These are phyloP conservation scores for Claviceps sorghi DNA, from an alignment of 2,329 filamentous ascomycete genomes.

Conservation along the genomic window DNA sequence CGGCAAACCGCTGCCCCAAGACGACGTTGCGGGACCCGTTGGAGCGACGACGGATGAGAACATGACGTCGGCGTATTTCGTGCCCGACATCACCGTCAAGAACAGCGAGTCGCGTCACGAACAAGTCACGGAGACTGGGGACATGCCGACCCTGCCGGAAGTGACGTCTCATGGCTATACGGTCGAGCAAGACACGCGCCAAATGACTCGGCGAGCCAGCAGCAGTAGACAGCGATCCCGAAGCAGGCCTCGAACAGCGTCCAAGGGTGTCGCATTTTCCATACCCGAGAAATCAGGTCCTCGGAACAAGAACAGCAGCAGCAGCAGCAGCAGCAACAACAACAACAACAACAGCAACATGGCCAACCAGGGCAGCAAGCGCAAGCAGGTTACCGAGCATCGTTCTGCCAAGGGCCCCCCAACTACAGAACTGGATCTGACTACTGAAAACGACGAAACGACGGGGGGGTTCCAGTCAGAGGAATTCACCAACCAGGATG, in stretches of 20 bases:
- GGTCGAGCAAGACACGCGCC: slow-evolving; percentile 15
- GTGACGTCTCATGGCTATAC: slow-evolving; percentile 20
- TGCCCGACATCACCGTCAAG: slow-evolving; percentile 43
- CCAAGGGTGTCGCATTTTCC: slow-evolving; percentile 24
- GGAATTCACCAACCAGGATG: slow-evolving; percentile 20
- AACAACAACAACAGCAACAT: slow-evolving; percentile 17
- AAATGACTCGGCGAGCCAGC: slow-evolving; percentile 15
- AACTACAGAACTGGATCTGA: slow-evolving; percentile 12
- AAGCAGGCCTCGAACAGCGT: slow-evolving; percentile 10
- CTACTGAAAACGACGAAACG: slow-evolving; percentile 21
- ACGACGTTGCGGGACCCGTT: slow-evolving; percentile 20
- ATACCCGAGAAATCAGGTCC: slow-evolving; percentile 22
- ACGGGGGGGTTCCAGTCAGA: slow-evolving; percentile 21
- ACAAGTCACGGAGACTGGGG: slow-evolving; percentile 20
- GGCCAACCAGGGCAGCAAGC: slow-evolving; percentile 29
- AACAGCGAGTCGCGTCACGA: slow-evolving; percentile 19
- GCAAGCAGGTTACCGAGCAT: slow-evolving; percentile 11
- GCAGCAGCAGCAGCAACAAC: slow-evolving; percentile 11
- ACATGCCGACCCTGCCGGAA: slow-evolving; percentile 16
- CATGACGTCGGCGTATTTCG: slow-evolving; percentile 44
- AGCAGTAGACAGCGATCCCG: slow-evolving; percentile 14
- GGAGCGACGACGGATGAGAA: slow-evolving; percentile 32
- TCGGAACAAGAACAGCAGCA: slow-evolving; percentile 10
- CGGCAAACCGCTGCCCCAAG: slow-evolving; percentile 23
- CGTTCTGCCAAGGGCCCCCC: slow-evolving; percentile 4